Evolutionary conservation across 2,329 filamentous ascomycete species (phyloP), one percentile per base, ranked within the genome.

Genomic region (Botryotinia calthae): DNA sequence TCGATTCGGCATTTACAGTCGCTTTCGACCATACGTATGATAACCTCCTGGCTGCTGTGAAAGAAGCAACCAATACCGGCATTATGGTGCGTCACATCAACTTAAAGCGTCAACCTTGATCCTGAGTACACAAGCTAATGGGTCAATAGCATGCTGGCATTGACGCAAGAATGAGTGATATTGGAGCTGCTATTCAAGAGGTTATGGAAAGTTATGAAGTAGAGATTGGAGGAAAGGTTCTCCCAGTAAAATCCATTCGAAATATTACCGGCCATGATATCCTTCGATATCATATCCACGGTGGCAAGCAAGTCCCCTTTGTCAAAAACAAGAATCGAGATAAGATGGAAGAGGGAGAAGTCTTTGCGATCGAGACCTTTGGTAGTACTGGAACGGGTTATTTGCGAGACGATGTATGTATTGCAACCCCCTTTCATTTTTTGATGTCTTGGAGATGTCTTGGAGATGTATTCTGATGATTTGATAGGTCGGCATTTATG

Each of bases 1-100:
- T 95, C 73, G 92, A 95, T 83, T 92, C 89, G 76, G 93, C 93
- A 9, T 95, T 94, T 80, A 95, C 93, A 16, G 85, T 95, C 82
- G 86, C 91, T 0, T 95, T 93, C 79, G 90, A 95, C 78, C 88
- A 87, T 37, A 87, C 87, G 76, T 95, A 93, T 81, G 91, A 95
- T 81, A 91, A 91, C 79, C 85, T 95, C 42, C 87, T 95, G 51
- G 85, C 87, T 62, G 90, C 92, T 5, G 92, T 94, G 73, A 89
- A 89, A 82, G 92, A 89, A 73, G 91, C 93, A 22, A 95, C 92
- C 73, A 93, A 94, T 82, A 84, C 84, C 66, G 86, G 82, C 71
- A 79, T 79, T 48, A 74, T 73, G 73, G 78, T 78, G 31, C 63
- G 76, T 71, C n/a, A 34, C 6, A 7, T 14, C 40, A n/a, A 10